Conservation (phyloP, 805 yeast genomes). For the Yamadazyma tumulicola region DNA sequence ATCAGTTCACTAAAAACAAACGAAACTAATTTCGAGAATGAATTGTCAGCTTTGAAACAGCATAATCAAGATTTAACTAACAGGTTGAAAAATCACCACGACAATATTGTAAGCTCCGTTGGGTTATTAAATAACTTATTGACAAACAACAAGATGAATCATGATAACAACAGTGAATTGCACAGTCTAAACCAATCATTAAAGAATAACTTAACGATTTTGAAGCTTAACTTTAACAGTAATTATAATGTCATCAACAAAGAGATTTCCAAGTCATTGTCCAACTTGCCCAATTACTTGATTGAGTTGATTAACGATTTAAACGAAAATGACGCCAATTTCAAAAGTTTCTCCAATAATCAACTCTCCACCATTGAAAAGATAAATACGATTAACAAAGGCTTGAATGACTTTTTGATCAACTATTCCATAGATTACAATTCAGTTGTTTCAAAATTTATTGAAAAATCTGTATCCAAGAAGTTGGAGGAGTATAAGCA, state of each 20-base stretch:
- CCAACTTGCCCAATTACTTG: constrained; percentile 9
- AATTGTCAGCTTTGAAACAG: not conserved
- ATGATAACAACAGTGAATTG: constrained; percentile 5
- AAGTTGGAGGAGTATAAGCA: constrained; percentile 4
- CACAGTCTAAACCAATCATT: constrained; percentile 5
- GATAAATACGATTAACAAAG: constrained; percentile 6
- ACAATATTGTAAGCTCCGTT: constrained; percentile 2
- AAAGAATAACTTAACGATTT: constrained; percentile 5
- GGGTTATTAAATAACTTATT: not conserved
- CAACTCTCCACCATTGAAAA: constrained; percentile 8
- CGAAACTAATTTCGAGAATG: constrained; percentile 1
- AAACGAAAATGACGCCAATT: constrained; percentile 10
- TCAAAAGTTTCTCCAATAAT: constrained; percentile 8
- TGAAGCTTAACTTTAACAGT: constrained; percentile 9
- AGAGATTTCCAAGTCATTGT: constrained; percentile 9
- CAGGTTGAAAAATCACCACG: not conserved
- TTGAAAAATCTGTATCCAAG: constrained; percentile 1
- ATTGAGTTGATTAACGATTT: constrained; percentile 9
- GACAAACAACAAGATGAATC: constrained; percentile 2
- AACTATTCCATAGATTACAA: constrained; percentile 7
- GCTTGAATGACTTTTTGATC: constrained; percentile 9
- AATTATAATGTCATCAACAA: constrained; percentile 7
- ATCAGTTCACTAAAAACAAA: constrained; percentile 7
- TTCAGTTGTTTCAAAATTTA: constrained; percentile 5
- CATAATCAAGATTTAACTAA: not conserved